Conservation (phyloP, 2,329 filamentous ascomycete species). For the Arthrobotrys entomopaga region DNA sequence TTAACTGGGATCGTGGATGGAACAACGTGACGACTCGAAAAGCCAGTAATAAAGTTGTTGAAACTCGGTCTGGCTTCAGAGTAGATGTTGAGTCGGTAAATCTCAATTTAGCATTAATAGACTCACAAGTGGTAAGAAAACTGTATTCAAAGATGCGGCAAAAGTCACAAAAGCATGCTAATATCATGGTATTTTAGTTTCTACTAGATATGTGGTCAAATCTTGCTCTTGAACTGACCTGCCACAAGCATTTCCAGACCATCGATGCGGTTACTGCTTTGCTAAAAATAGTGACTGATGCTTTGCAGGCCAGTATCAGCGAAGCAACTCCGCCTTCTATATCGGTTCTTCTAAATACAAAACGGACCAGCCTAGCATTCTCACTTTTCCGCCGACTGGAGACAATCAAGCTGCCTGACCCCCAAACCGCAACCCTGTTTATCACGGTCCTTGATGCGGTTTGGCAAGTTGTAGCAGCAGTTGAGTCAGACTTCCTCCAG, state of each 20-base stretch:
- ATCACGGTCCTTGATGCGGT: constrained; percentile 67
- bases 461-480: constrained; percentile 68
- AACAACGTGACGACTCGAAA: constrained; percentile 69
- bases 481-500: constrained; percentile 56
- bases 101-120: constrained; percentile 87
- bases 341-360: constrained; percentile 80
- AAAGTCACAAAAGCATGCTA: background rate
- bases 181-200: constrained; percentile 65
- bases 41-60: constrained; percentile 77
- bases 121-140: constrained; percentile 81
- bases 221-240: constrained; percentile 79
- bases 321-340: constrained; percentile 79
- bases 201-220: constrained; percentile 91
- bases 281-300: constrained; percentile 78
- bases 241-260: constrained; percentile 69
- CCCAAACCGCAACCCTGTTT: constrained; percentile 60
- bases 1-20: constrained; percentile 83
- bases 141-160: constrained; percentile 49
- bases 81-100: constrained; percentile 88
- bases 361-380: constrained; percentile 81
- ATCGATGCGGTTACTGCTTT: constrained; percentile 74
- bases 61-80: constrained; percentile 73
- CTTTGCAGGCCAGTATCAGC: constrained; percentile 79
- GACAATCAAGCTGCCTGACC: constrained; percentile 9
- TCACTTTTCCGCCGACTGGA: constrained; percentile 80